Percentiles rank a stretch among this genome's conserved stretches.
Conservation (phyloP, 495 filamentous ascomycete genomes). For the Margaritispora aquatica region DNA sequence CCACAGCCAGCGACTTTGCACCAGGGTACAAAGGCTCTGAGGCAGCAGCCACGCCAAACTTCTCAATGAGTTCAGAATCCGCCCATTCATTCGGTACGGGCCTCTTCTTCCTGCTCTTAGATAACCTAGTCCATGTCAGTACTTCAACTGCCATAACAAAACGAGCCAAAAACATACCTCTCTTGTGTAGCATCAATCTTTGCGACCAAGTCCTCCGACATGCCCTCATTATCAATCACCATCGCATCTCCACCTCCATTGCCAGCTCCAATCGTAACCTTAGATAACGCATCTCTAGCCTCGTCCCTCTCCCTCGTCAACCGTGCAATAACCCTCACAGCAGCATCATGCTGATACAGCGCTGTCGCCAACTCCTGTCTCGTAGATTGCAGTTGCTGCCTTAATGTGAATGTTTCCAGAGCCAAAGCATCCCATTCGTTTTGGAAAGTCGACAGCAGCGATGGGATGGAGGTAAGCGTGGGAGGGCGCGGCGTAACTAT, state of each 20-base stretch:
- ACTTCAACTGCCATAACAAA: background rate
- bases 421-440: constrained; percentile 97
- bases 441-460: constrained; percentile 93
- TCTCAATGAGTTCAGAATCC: constrained; percentile 62
- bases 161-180: constrained; percentile 46
- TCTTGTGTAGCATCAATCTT: constrained; percentile 74
- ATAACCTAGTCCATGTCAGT: constrained; percentile 51
- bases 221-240: constrained; percentile 71
- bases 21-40: constrained; percentile 61
- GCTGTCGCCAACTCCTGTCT: constrained; percentile 90
- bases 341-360: constrained; percentile 94
- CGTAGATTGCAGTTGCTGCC: constrained; percentile 81
- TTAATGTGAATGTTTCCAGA: constrained; percentile 81
- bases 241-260: constrained; percentile 67
- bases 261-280: constrained; percentile 64
- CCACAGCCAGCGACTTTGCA: constrained; percentile 58
- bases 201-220: constrained; percentile 66
- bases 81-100: constrained; percentile 80
- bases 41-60: constrained; percentile 53
- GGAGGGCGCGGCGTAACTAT: constrained; percentile 85
- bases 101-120: constrained; percentile 80
- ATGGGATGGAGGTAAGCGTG: constrained; percentile 92
- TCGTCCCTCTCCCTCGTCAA: constrained; percentile 87
- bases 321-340: constrained; percentile 85
- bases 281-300: constrained; percentile 84